Conservation (phyloP, 441 rosid species). For the Aleurites moluccanus region DNA sequence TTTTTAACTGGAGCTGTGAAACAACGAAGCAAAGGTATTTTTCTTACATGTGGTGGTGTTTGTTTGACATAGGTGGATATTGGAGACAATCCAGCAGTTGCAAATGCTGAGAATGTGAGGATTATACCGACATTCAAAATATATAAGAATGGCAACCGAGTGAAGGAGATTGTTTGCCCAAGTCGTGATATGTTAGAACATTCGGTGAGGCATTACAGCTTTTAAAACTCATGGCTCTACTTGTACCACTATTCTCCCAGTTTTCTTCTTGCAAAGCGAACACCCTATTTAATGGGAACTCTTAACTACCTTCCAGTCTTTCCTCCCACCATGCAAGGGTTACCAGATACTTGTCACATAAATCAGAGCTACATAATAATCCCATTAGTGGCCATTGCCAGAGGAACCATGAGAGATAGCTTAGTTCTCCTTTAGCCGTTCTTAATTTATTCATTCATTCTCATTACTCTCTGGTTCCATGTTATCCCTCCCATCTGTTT, state of each 20-base stretch:
- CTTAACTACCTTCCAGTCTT: constrained; percentile 33
- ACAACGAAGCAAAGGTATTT: not conserved
- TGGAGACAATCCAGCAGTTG: constrained; percentile 53
- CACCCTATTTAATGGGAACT: constrained; percentile 27
- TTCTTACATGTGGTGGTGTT: constrained; percentile 14
- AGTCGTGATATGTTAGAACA: constrained; percentile 81
- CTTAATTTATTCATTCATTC: constrained; percentile 57
- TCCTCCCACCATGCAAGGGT: constrained; percentile 34
- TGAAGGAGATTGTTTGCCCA: constrained; percentile 89
- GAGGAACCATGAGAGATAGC: constrained; percentile 62
- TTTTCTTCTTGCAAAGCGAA: constrained; percentile 23
- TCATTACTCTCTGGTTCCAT: constrained; percentile 51
- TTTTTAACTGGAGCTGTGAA: constrained; percentile 7
- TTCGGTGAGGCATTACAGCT: constrained; percentile 89
- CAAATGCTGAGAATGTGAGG: constrained; percentile 74
- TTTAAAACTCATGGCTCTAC: constrained; percentile 40
- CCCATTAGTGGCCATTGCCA: constrained; percentile 43
- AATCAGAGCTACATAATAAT: constrained; percentile 42
- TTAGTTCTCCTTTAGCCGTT: constrained; percentile 51
- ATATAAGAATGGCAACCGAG: constrained; percentile 73
- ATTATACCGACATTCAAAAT: constrained; percentile 89
- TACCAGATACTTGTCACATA: constrained; percentile 50
- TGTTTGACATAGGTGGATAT: constrained; percentile 73
- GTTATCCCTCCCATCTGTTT: constrained; percentile 26
- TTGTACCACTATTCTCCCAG: constrained; percentile 26